Conservation (phyloP, 345 rosid species). For the Aquilaria malaccensis region DNA sequence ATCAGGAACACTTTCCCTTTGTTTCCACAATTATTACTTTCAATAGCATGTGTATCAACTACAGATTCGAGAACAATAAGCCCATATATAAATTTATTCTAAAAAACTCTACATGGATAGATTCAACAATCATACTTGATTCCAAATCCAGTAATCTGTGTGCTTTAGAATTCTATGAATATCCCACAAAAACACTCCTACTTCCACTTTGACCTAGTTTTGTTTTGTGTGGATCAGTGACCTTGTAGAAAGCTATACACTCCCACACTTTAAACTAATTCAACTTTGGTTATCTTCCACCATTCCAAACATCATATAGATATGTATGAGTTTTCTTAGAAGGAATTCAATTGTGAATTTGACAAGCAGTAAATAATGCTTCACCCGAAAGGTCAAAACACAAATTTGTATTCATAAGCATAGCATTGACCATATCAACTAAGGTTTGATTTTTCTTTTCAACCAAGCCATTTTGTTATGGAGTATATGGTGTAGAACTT, state of each 20-base stretch:
- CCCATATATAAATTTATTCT: not conserved
- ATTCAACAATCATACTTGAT: too few relatives aligned
- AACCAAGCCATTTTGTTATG: not conserved
- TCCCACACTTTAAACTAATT: too few relatives aligned
- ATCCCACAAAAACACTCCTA: too few relatives aligned
- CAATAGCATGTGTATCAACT: too few relatives aligned
- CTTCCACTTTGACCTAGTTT: too few relatives aligned
- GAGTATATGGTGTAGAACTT: not conserved
- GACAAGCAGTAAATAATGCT: not conserved
- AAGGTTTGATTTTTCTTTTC: slow-evolving; percentile 3
- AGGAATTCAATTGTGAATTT: slow-evolving; percentile 4
- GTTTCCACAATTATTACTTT: not conserved
- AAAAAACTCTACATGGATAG: too few relatives aligned
- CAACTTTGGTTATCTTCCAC: too few relatives aligned
- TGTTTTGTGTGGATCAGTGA: too few relatives aligned
- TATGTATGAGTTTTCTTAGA: not conserved
- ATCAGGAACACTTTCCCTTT: not conserved
- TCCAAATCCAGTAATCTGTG: too few relatives aligned
- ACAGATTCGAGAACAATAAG: not conserved
- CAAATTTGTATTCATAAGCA: slow-evolving; percentile 4
- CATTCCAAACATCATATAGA: too few relatives aligned
- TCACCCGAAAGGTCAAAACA: slow-evolving; percentile 5
- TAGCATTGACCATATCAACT: slow-evolving; percentile 4
- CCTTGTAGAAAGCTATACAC: too few relatives aligned
- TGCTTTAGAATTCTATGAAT: too few relatives aligned